phyloP scores from a whole-genome alignment of 2,329 filamentous ascomycete species.

The Albophoma yamanashiensis region DNA sequence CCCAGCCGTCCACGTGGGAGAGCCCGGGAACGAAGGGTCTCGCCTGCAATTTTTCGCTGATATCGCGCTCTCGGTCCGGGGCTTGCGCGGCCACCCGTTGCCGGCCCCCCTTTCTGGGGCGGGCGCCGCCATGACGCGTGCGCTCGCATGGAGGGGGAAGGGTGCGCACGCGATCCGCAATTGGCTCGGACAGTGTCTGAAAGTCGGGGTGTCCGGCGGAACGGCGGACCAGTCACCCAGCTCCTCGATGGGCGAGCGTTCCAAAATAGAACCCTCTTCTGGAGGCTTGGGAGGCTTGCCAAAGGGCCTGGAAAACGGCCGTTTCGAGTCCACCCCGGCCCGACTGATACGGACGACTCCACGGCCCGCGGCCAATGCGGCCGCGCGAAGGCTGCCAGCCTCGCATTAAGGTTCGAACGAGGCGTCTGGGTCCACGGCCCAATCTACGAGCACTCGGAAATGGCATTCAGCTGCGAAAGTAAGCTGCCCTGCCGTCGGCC shows the following conservation, averaged over 20 bases:
- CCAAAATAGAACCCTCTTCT: not conserved
- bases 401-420: not conserved
- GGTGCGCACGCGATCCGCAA: not conserved
- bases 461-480: too few relatives aligned
- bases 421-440: not conserved
- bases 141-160: not conserved
- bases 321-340: not conserved
- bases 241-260: not conserved
- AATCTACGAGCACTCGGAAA: too few relatives aligned
- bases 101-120: not conserved
- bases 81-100: not conserved
- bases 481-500: not conserved
- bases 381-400: not conserved
- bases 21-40: not conserved
- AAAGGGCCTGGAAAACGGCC: not conserved
- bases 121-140: not conserved
- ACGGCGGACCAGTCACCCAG: not conserved
- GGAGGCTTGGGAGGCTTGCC: too few relatives aligned
- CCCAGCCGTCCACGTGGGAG: not conserved
- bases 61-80: not conserved
- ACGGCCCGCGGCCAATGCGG: too few relatives aligned
- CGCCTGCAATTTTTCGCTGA: not conserved
- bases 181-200: not conserved
- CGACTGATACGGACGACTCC: not conserved
- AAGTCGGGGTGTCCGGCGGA: not conserved